These are phyloP conservation scores for Eruca vesicaria DNA, from an alignment of 441 rosid species.

Conservation along the genomic window DNA sequence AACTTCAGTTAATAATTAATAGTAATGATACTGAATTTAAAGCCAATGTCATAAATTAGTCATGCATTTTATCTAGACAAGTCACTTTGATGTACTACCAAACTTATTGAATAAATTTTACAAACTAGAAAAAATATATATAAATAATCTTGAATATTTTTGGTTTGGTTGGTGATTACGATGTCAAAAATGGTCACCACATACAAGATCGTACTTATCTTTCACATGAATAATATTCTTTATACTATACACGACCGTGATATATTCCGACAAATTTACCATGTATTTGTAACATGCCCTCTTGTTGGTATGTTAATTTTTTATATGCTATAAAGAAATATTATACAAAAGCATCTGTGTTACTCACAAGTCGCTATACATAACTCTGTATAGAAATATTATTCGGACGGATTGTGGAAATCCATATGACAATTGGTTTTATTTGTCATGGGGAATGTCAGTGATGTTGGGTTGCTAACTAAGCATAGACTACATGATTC, in stretches of 20 bases:
- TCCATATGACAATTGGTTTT: background rate
- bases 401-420: background rate
- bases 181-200: background rate
- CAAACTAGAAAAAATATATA: background rate
- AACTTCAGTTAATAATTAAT: background rate
- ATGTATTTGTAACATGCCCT: conserved; percentile 2
- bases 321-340: background rate
- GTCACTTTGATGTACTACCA: no score
- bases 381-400: background rate
- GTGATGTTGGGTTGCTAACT: background rate
- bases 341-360: background rate
- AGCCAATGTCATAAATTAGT: background rate
- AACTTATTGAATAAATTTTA: no score
- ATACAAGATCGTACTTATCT: conserved; percentile 9
- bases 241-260: conserved; percentile 1
- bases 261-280: conserved; percentile 12
- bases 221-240: conserved; percentile 16
- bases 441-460: background rate
- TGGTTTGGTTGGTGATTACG: background rate
- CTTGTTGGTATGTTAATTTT: conserved; percentile 9
- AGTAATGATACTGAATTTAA: background rate
- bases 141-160: background rate
- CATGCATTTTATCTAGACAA: background rate
- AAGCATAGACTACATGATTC: background rate
- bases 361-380: background rate